phyloP scores from a whole-genome alignment of 345 rosid species.

The Erucastrum elatum region DNA sequence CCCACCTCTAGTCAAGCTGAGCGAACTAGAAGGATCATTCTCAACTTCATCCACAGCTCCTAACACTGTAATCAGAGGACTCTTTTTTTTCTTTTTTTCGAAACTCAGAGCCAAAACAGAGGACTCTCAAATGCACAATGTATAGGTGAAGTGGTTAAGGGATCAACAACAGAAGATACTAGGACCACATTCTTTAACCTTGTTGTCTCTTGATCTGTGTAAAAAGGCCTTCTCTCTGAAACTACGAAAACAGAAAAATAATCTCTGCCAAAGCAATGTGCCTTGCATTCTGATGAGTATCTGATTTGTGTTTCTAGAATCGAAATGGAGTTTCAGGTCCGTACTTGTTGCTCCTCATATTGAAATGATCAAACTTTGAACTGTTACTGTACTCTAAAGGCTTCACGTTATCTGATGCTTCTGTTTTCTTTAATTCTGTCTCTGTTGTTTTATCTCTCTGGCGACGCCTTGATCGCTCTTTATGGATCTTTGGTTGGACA shows the following conservation, averaged over 20 bases:
- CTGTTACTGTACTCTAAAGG: constrained; percentile 42
- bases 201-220: constrained; percentile 17
- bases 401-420: constrained; percentile 49
- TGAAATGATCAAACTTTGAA: not conserved
- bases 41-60: no score
- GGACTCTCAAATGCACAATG: no score
- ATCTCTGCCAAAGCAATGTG: not conserved
- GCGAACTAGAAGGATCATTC: no score
- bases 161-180: no score
- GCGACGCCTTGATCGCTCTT: constrained; percentile 83
- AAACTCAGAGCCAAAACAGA: no score
- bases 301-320: constrained; percentile 41
- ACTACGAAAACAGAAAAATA: constrained; percentile 8
- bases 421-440: constrained; percentile 50
- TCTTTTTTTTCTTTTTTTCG: no score
- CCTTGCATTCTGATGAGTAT: not conserved
- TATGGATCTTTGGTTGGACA: constrained; percentile 65
- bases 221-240: constrained; percentile 12
- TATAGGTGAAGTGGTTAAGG: no score
- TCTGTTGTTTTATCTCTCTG: constrained; percentile 69
- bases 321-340: constrained; percentile 55
- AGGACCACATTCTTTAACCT: not conserved
- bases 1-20: no score
- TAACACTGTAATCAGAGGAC: no score
- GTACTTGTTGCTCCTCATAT: constrained; percentile 65